A percentile compares a stretch with the other conserved stretches of the same genome.
Evolutionary conservation across 164 flowering plant species (phyloP).

Genomic region (Santalum album): DNA sequence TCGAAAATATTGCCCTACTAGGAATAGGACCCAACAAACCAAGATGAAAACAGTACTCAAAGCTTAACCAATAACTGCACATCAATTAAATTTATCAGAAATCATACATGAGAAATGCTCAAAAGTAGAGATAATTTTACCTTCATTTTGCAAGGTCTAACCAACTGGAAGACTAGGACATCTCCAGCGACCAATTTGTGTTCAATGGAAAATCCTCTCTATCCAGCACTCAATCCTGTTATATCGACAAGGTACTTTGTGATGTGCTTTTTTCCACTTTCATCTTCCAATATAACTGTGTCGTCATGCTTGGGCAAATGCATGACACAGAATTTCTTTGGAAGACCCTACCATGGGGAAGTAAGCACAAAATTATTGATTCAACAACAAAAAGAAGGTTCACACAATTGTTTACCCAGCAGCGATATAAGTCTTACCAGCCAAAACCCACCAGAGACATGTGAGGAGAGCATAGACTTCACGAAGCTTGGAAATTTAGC

Average conservation of each 20-base stretch:
- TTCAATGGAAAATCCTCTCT: slow-evolving; percentile 35
- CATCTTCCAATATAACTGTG: slow-evolving; percentile 21
- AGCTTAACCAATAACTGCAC: too few relatives aligned
- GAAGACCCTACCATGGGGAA: slow-evolving; percentile 17
- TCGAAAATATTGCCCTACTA: too few relatives aligned
- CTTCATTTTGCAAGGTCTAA: slow-evolving; percentile 29
- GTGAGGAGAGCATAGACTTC: slow-evolving; percentile 21
- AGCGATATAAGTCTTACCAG: slow-evolving; percentile 17
- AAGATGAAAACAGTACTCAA: too few relatives aligned
- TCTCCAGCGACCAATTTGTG: slow-evolving; percentile 34
- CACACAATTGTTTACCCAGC: too few relatives aligned
- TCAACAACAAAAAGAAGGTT: too few relatives aligned
- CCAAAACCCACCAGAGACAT: slow-evolving; percentile 24
- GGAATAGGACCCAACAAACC: too few relatives aligned
- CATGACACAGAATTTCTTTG: slow-evolving; percentile 19
- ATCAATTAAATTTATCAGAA: too few relatives aligned
- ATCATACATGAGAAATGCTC: too few relatives aligned
- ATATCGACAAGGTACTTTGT: slow-evolving; percentile 23
- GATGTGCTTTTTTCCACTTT: slow-evolving; percentile 19
- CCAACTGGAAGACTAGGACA: slow-evolving; percentile 29
- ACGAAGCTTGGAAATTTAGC: slow-evolving; percentile 11
- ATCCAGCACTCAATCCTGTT: slow-evolving; percentile 42
- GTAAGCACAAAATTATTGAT: too few relatives aligned
- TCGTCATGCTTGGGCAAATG: slow-evolving; percentile 27
- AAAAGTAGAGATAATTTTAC: slow-evolving; percentile 12